Percentiles rank a stretch among this genome's conserved stretches.
Conservation (phyloP, 108 stramenopile genomes). For the Cylindrotheca fusiformis region DNA sequence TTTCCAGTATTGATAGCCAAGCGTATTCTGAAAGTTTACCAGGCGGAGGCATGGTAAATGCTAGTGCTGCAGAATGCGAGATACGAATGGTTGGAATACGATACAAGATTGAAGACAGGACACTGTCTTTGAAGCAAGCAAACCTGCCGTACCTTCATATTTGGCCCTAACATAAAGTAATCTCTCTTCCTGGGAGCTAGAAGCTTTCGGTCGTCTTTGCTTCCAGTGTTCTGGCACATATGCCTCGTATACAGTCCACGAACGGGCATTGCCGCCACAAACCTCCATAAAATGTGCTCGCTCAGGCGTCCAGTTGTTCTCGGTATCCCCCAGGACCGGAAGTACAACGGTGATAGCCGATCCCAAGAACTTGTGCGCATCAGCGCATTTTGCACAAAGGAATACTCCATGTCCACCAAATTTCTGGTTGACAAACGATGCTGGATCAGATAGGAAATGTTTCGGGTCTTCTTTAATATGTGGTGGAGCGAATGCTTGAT, state of each 20-base stretch:
- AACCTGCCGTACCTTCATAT: constrained; percentile 45
- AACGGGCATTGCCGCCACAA: constrained; percentile 37
- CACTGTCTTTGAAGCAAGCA: no score
- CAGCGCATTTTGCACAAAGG: constrained; percentile 48
- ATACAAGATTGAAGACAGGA: no score
- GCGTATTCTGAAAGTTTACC: constrained; percentile 28
- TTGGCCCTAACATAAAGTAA: constrained; percentile 54
- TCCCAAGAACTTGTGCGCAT: constrained; percentile 47
- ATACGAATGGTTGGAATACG: no score
- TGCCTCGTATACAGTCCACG: constrained; percentile 45
- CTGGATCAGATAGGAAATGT: constrained; percentile 27
- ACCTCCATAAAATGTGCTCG: constrained; percentile 24
- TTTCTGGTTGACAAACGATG: constrained; percentile 20
- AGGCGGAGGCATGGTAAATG: constrained; percentile 53
- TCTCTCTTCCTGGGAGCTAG: constrained; percentile 33
- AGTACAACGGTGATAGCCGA: constrained; percentile 29
- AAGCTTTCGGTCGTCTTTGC: constrained; percentile 18
- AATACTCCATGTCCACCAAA: constrained; percentile 56
- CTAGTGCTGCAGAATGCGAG: background rate
- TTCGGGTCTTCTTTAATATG: background rate
- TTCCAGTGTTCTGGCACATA: constrained; percentile 45
- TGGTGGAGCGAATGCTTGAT: constrained; percentile 33
- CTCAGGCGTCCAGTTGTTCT: constrained; percentile 22
- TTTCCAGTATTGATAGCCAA: constrained; percentile 31
- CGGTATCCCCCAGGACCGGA: constrained; percentile 22